A percentile compares a stretch with the other conserved stretches of the same genome.
These are phyloP conservation scores for Dianthus caryophyllus DNA, from an alignment of 148 eudicot species.

Conservation along the genomic window DNA sequence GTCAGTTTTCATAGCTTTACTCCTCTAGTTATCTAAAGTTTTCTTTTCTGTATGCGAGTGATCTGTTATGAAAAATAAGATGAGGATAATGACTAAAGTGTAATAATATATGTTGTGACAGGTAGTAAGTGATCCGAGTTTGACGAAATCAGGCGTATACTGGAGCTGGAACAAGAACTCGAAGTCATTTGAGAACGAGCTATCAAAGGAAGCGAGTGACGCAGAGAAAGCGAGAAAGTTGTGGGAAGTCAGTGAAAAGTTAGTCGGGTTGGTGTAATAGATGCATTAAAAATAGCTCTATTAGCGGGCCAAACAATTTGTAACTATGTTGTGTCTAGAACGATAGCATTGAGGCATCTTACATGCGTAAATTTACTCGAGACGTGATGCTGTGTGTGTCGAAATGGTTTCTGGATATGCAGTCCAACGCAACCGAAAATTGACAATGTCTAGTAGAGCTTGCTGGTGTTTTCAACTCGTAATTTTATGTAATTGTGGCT, in stretches of 20 bases:
- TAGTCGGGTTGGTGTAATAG: constrained; percentile 65
- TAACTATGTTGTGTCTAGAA: constrained; percentile 3
- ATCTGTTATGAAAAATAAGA: background rate
- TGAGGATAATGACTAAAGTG: background rate
- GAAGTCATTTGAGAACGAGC: constrained; percentile 72
- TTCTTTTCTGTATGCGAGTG: background rate
- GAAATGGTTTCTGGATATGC: no score
- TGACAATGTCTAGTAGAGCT: no score
- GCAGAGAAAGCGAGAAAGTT: constrained; percentile 68
- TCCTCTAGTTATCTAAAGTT: no score
- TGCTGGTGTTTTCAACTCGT: no score
- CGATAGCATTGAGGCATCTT: background rate
- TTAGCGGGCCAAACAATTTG: background rate
- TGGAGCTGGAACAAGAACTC: constrained; percentile 93
- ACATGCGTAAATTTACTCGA: background rate
- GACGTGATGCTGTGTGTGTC: background rate
- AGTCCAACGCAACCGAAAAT: no score
- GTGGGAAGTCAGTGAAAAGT: constrained; percentile 92
- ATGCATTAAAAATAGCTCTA: background rate
- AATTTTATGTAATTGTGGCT: no score
- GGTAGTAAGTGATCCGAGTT: constrained; percentile 78
- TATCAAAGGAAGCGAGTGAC: constrained; percentile 85
- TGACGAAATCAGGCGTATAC: constrained; percentile 86
- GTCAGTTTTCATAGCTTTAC: no score
- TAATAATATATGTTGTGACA: constrained; percentile 17